phyloP scores from a whole-genome alignment of 805 yeast species.

The Lachancea lanzarotensis region DNA sequence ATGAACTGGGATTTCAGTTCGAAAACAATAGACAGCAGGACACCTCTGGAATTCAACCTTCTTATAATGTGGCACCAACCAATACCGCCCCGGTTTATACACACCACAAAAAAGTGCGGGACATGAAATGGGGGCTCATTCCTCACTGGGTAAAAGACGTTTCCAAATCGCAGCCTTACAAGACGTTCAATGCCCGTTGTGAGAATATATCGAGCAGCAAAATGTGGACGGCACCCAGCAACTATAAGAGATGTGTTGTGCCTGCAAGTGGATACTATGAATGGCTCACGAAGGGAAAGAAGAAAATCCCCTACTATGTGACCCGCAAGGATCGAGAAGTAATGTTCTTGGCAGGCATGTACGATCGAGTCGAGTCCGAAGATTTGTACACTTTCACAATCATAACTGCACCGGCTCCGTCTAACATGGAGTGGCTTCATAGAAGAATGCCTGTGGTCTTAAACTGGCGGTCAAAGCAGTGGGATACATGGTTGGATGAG shows the following conservation, averaged over 20 bases:
- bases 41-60: constrained; percentile 10
- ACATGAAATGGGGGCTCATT: constrained; percentile 76
- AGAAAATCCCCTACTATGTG: constrained; percentile 61
- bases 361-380: constrained; percentile 24
- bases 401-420: constrained; percentile 65
- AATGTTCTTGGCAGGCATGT: constrained; percentile 62
- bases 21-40: not conserved
- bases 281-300: constrained; percentile 45
- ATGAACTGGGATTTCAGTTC: not conserved
- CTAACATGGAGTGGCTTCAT: constrained; percentile 62
- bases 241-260: constrained; percentile 57
- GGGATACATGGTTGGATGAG: constrained; percentile 58
- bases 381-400: constrained; percentile 51
- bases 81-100: constrained; percentile 38
- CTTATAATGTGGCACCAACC: constrained; percentile 63
- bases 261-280: constrained; percentile 84
- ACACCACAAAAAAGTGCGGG: constrained; percentile 30
- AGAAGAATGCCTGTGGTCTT: constrained; percentile 70
- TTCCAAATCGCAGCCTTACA: constrained; percentile 32
- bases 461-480: constrained; percentile 48
- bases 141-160: constrained; percentile 55
- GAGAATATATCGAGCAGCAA: constrained; percentile 48
- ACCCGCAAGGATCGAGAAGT: constrained; percentile 46
- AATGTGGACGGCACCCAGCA: constrained; percentile 51
- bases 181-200: constrained; percentile 66